These are phyloP conservation scores for Ganoderma lucidum DNA, from an alignment of 1,284 basidiomycete genomes.

Conservation along the genomic window DNA sequence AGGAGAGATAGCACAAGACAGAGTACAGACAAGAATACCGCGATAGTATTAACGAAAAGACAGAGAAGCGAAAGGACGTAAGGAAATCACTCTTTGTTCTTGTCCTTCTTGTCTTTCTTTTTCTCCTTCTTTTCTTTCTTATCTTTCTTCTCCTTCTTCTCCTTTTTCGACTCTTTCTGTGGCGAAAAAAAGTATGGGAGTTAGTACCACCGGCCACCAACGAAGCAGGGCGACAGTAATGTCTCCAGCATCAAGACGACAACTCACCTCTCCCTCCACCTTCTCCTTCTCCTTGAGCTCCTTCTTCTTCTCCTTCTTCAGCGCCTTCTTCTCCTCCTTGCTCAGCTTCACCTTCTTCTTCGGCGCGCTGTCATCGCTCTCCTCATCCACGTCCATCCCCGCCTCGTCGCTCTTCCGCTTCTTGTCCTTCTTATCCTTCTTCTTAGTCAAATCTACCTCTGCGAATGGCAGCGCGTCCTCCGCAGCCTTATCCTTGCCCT, in stretches of 20 bases:
- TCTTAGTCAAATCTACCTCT: slow-evolving; percentile 60
- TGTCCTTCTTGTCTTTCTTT: slow-evolving; percentile 54
- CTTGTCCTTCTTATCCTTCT: slow-evolving; percentile 75
- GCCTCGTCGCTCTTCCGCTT: slow-evolving; percentile 71
- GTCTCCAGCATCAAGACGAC: slow-evolving; percentile 13
- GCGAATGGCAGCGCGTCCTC: slow-evolving; percentile 67
- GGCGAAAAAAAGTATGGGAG: not conserved
- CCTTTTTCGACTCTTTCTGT: slow-evolving; percentile 42
- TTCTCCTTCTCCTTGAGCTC: slow-evolving; percentile 57
- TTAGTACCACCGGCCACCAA: slow-evolving; percentile 1
- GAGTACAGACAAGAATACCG: slow-evolving; percentile 27
- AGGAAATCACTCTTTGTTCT: slow-evolving; percentile 50
- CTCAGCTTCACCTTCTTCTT: slow-evolving; percentile 78
- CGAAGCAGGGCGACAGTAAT: not conserved
- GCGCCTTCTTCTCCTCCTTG: slow-evolving; percentile 59
- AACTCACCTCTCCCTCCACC: slow-evolving; percentile 42
- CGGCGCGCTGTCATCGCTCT: slow-evolving; percentile 53
- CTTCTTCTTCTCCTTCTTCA: slow-evolving; percentile 79
- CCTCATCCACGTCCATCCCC: slow-evolving; percentile 64
- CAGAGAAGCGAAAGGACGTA: slow-evolving; percentile 18
- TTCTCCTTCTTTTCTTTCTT: slow-evolving; percentile 39
- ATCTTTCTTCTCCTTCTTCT: slow-evolving; percentile 40
- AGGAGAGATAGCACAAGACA: slow-evolving; percentile 29
- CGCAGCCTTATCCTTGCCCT: slow-evolving; percentile 64
- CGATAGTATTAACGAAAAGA: slow-evolving; percentile 17